A percentile compares a stretch with the other conserved stretches of the same genome.
phyloP scores from a whole-genome alignment of 164 flowering plant species.

The Buxus sempervirens region DNA sequence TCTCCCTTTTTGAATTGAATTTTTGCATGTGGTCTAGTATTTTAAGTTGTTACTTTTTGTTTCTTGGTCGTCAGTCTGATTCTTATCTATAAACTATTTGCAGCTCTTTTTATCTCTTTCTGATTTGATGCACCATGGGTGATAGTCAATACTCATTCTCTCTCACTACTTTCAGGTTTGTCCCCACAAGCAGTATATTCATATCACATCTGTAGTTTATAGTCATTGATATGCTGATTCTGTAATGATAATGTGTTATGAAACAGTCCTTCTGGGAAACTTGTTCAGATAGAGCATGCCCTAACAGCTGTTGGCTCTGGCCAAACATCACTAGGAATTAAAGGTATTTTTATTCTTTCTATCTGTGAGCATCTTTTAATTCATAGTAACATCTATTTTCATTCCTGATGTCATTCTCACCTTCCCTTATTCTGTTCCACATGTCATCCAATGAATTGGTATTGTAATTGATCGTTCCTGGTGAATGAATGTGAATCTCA shows the following conservation, averaged over 20 bases:
- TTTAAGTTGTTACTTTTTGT: too few relatives aligned
- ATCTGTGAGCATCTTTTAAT: background rate
- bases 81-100: background rate
- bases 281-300: conserved; percentile 98
- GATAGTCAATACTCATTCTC: conserved; percentile 41
- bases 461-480: too few relatives aligned
- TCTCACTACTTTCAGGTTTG: conserved; percentile 41
- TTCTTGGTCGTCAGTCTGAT: too few relatives aligned
- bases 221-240: background rate
- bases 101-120: background rate
- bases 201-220: too few relatives aligned
- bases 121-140: conserved; percentile 21
- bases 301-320: conserved; percentile 98
- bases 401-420: too few relatives aligned
- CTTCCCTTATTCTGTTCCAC: too few relatives aligned
- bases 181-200: background rate
- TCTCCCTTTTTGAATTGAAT: too few relatives aligned
- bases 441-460: too few relatives aligned
- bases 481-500: too few relatives aligned
- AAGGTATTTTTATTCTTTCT: conserved; percentile 44
- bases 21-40: too few relatives aligned
- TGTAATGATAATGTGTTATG: background rate
- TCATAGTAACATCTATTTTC: too few relatives aligned
- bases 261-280: conserved; percentile 93
- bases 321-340: conserved; percentile 93